These are phyloP conservation scores for Takashimella tepidaria DNA, from an alignment of 1,284 basidiomycete genomes.

Conservation along the genomic window DNA sequence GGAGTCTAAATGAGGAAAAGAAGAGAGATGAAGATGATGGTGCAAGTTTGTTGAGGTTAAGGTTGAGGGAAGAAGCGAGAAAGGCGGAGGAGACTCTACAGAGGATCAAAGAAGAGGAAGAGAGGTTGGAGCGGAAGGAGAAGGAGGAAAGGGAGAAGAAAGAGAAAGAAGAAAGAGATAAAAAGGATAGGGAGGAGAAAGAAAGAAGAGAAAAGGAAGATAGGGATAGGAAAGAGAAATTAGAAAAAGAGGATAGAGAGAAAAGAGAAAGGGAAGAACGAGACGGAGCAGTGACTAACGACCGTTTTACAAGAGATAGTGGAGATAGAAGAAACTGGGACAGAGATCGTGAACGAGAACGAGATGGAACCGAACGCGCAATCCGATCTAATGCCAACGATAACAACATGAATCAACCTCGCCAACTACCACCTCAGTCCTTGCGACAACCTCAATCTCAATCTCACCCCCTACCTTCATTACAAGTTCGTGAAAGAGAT, in stretches of 20 bases:
- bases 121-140: neutral
- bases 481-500: too few relatives aligned
- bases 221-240: neutral
- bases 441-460: too few relatives aligned
- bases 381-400: too few relatives aligned
- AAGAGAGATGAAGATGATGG: too few relatives aligned
- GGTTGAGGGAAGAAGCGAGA: neutral
- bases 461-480: too few relatives aligned
- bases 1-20: too few relatives aligned
- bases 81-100: neutral
- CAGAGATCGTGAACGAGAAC: neutral
- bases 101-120: neutral
- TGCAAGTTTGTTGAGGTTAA: neutral
- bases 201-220: neutral
- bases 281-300: neutral
- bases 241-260: neutral
- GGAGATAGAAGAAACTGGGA: too few relatives aligned
- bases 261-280: neutral
- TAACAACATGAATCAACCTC: too few relatives aligned
- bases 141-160: neutral
- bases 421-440: too few relatives aligned
- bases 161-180: neutral
- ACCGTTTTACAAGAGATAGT: too few relatives aligned
- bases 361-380: neutral
- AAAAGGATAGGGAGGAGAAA: neutral